phyloP scores from a whole-genome alignment of 129 eudicot species.

The Arctium lappa region DNA sequence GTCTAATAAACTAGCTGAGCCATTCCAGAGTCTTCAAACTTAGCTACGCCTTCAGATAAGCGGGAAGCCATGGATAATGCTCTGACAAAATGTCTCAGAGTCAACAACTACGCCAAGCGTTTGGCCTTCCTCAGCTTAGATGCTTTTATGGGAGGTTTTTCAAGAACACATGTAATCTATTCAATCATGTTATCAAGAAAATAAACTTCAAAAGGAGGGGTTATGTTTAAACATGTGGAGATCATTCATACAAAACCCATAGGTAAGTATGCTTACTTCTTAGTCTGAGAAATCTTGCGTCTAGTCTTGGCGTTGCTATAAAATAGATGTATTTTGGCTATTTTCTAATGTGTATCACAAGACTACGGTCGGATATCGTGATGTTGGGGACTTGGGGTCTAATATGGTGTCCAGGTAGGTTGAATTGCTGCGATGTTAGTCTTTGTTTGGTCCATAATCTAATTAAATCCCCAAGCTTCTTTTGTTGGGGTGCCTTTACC shows the following conservation, averaged over 20 bases:
- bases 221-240: background rate
- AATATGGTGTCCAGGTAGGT: too few relatives aligned
- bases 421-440: too few relatives aligned
- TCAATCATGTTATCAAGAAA: background rate
- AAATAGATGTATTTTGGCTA: too few relatives aligned
- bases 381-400: too few relatives aligned
- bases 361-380: too few relatives aligned
- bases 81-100: background rate
- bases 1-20: background rate
- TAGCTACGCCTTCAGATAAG: background rate
- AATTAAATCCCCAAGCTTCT: too few relatives aligned
- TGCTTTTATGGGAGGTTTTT: background rate
- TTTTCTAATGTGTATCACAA: too few relatives aligned
- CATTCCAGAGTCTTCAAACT: background rate
- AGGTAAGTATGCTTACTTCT: background rate
- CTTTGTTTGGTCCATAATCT: too few relatives aligned
- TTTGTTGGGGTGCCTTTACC: too few relatives aligned
- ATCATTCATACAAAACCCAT: background rate
- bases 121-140: background rate
- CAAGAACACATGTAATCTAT: background rate
- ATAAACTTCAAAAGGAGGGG: background rate
- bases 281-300: background rate
- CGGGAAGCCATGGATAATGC: background rate
- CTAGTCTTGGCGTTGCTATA: too few relatives aligned
- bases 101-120: background rate